A percentile compares a stretch with the other conserved stretches of the same genome.
These are phyloP conservation scores for Drechslerella dactyloides DNA, from an alignment of 2,329 filamentous ascomycete species.

Conservation along the genomic window DNA sequence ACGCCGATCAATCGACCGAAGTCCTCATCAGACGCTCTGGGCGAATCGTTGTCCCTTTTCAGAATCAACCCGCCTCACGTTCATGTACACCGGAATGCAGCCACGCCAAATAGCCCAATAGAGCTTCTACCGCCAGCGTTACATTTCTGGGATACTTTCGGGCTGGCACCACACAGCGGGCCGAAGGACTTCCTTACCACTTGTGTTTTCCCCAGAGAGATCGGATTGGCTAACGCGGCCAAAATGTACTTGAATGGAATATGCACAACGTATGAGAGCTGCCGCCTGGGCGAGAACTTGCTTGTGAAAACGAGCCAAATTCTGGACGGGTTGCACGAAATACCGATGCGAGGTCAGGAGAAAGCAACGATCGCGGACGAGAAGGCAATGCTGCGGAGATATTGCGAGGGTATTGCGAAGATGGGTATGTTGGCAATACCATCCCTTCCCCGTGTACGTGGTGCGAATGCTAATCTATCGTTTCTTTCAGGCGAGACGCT, in stretches of 20 bases:
- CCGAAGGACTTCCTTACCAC: constrained; percentile 73
- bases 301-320: constrained; percentile 58
- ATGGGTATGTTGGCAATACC: constrained; percentile 55
- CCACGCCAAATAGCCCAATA: constrained; percentile 70
- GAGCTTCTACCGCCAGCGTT: constrained; percentile 77
- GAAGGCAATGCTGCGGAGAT: constrained; percentile 41
- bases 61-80: constrained; percentile 72
- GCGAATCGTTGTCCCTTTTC: constrained; percentile 60
- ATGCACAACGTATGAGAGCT: constrained; percentile 66
- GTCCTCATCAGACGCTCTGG: constrained; percentile 26
- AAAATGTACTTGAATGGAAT: constrained; percentile 72
- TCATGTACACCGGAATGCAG: constrained; percentile 64
- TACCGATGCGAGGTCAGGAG: constrained; percentile 45
- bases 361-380: constrained; percentile 41
- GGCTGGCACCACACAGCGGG: constrained; percentile 73
- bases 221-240: constrained; percentile 68
- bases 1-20: constrained; percentile 43
- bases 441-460: too few species aligned
- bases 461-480: constrained; percentile 10
- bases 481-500: constrained; percentile 53
- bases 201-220: constrained; percentile 72
- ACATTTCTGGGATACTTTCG: constrained; percentile 80
- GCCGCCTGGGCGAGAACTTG: constrained; percentile 52
- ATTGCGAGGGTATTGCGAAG: constrained; percentile 52
- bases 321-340: constrained; percentile 58